These are phyloP conservation scores for Entoloma clypeatum DNA, from an alignment of 1,284 basidiomycete species.

Conservation along the genomic window DNA sequence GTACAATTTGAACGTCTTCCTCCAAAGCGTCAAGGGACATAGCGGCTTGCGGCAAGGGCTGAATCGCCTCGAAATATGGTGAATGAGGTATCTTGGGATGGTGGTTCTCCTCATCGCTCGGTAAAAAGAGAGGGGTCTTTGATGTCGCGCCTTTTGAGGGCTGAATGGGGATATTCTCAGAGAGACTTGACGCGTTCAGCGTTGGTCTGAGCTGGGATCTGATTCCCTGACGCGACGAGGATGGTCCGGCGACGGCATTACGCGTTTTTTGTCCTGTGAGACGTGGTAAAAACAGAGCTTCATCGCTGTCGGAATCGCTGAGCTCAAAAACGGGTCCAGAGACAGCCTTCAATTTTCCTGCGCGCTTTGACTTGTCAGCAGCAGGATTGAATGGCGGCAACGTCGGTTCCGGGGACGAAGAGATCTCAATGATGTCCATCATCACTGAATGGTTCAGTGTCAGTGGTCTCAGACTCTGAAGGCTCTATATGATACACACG, in stretches of 20 bases:
- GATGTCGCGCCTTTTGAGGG: conserved; percentile 8
- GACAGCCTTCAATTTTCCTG: conserved; percentile 1
- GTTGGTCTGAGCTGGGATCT: conserved; percentile 1
- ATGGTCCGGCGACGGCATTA: conserved; percentile 14
- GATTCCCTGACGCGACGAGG: conserved; percentile 12
- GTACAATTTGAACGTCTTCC: background rate
- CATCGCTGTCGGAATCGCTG: conserved; percentile 27
- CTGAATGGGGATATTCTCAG: conserved; percentile 14
- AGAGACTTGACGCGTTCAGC: conserved; percentile 10
- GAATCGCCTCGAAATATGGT: too few species aligned
- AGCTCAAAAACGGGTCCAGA: conserved; percentile 25
- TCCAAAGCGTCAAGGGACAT: conserved; percentile 4
- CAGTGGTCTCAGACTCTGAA: too few species aligned
- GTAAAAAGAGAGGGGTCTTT: conserved; percentile 22
- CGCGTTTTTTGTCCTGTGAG: conserved; percentile 6
- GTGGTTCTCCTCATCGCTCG: conserved; percentile 28
- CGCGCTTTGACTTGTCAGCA: background rate
- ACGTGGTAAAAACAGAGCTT: conserved; percentile 8
- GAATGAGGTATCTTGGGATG: too few species aligned
- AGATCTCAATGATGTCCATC: conserved; percentile 21
- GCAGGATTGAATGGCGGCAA: background rate
- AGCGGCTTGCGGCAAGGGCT: background rate
- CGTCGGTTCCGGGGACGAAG: conserved; percentile 24
- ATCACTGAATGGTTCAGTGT: too few species aligned
- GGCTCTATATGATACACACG: too few species aligned